Conservation (phyloP, 441 rosid species). For the Pelargonium citronellum region DNA sequence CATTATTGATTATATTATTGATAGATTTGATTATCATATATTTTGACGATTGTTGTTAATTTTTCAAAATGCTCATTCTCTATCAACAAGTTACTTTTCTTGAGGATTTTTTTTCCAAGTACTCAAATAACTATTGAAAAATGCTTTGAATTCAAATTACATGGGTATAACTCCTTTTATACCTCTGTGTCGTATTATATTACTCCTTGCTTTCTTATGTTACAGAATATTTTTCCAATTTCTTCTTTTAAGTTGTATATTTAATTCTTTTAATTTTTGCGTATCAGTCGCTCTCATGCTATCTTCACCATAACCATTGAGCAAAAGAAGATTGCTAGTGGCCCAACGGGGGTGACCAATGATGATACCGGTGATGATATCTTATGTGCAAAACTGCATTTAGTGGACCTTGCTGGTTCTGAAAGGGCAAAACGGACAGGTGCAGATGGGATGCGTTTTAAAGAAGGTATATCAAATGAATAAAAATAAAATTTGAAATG, state of each 20-base stretch:
- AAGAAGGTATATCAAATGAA: slow-evolving; percentile 61
- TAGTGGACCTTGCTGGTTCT: slow-evolving; percentile 94
- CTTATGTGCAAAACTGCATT: slow-evolving; percentile 82
- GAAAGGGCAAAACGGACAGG: slow-evolving; percentile 96
- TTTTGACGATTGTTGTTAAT: not conserved
- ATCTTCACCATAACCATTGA: slow-evolving; percentile 87
- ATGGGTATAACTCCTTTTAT: not conserved
- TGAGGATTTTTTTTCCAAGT: not conserved
- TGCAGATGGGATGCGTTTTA: slow-evolving; percentile 88
- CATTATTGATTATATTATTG: not conserved
- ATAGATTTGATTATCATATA: not conserved
- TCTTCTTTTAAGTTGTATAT: not conserved
- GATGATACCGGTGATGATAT: slow-evolving; percentile 70
- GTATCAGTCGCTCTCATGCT: slow-evolving; percentile 91
- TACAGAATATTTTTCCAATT: not conserved
- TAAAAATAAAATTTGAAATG: not conserved
- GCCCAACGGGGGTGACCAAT: slow-evolving; percentile 26
- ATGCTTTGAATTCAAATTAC: not conserved
- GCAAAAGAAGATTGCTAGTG: slow-evolving; percentile 60
- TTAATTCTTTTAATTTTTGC: slow-evolving; percentile 9
- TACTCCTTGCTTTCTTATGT: not conserved
- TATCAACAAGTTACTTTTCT: not conserved
- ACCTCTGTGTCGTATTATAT: not conserved
- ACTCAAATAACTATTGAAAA: not conserved
- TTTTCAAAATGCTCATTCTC: slow-evolving; percentile 1